Percentiles rank a stretch among this genome's conserved stretches.
These are phyloP conservation scores for Metschnikowia gelsemii DNA, from an alignment of 805 yeast genomes.

Conservation along the genomic window DNA sequence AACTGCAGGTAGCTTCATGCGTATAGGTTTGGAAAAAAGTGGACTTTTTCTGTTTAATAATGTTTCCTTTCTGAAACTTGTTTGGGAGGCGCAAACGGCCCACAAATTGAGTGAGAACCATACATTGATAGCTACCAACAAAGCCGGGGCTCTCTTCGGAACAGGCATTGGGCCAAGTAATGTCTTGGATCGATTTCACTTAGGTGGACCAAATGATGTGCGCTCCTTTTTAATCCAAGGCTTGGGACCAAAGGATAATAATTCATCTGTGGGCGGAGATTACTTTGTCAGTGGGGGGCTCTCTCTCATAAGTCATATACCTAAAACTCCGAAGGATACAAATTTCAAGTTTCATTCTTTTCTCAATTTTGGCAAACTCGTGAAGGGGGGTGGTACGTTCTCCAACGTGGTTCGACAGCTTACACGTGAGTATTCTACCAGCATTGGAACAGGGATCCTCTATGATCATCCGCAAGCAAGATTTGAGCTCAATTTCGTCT, in stretches of 20 bases:
- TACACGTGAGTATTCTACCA: constrained; percentile 30
- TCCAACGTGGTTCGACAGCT: constrained; percentile 16
- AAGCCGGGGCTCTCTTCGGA: constrained; percentile 33
- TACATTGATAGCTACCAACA: constrained; percentile 29
- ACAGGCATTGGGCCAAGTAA: constrained; percentile 26
- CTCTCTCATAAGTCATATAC: constrained; percentile 44
- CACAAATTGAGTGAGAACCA: constrained; percentile 20
- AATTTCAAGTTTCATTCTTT: constrained; percentile 51
- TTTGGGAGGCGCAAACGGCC: constrained; percentile 41
- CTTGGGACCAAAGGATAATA: constrained; percentile 53
- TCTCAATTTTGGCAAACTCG: constrained; percentile 47
- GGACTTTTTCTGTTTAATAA: constrained; percentile 29
- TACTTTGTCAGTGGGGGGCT: constrained; percentile 46
- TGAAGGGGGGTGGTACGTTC: constrained; percentile 9
- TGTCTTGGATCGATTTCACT: constrained; percentile 52
- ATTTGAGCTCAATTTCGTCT: constrained; percentile 54
- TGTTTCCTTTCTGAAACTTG: constrained; percentile 40
- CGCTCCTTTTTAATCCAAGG: constrained; percentile 53
- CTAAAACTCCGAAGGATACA: constrained; percentile 41
- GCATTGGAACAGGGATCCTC: constrained; percentile 50
- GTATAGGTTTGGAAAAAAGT: constrained; percentile 37
- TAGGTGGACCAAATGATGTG: constrained; percentile 62
- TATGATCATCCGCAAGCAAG: constrained; percentile 59
- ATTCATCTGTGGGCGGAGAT: constrained; percentile 54
- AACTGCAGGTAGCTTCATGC: constrained; percentile 37